A percentile compares a stretch with the other conserved stretches of the same genome.
Evolutionary conservation across 169 alveolate genomes (phyloP).

Genomic region (Cryptosporidium baileyi): DNA sequence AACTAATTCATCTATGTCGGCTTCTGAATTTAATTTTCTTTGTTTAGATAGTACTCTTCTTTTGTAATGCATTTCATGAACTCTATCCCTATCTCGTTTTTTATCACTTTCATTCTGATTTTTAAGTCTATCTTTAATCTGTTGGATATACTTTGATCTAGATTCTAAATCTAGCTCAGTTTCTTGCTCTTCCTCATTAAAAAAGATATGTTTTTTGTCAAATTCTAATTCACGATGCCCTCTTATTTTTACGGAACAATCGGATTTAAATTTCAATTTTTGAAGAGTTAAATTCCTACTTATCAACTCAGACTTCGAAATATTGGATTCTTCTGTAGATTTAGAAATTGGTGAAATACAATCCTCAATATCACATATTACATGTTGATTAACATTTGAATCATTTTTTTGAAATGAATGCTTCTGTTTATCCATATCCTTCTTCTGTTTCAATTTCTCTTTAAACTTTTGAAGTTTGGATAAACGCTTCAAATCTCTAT

Average conservation of each 20-base stretch:
- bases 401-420: neutral
- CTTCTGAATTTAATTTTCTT: neutral
- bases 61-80: slow-evolving; percentile 45
- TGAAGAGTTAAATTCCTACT: neutral
- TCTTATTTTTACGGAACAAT: slow-evolving; percentile 26
- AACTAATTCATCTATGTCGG: neutral
- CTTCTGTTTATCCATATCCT: neutral
- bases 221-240: slow-evolving; percentile 25
- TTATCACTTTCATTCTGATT: slow-evolving; percentile 15
- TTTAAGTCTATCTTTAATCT: slow-evolving; percentile 6
- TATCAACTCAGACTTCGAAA: neutral
- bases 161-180: neutral
- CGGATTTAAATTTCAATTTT: slow-evolving; percentile 56
- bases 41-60: neutral
- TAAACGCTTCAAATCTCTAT: neutral
- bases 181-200: slow-evolving; percentile 31
- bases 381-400: neutral
- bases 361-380: neutral
- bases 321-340: neutral
- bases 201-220: slow-evolving; percentile 18
- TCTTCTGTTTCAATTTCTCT: slow-evolving; percentile 44
- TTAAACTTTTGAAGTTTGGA: slow-evolving; percentile 47
- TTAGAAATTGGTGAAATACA: neutral
- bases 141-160: neutral
- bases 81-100: slow-evolving; percentile 54